Percentiles rank a stretch among this genome's conserved stretches.
phyloP scores from a whole-genome alignment of 331 rosid genomes.

The Rhamnella rubrinervis region DNA sequence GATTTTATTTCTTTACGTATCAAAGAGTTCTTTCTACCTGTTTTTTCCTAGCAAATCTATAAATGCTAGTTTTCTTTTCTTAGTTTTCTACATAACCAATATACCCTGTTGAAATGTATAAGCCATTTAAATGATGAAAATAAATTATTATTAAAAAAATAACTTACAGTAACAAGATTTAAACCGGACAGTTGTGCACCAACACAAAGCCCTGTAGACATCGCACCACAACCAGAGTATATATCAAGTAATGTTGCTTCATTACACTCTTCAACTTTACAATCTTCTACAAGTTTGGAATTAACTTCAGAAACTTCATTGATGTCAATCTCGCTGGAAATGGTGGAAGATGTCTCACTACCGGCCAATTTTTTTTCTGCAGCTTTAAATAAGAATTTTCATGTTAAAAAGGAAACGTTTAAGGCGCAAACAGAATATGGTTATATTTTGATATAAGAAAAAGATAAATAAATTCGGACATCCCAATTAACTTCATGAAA shows the following conservation, averaged over 20 bases:
- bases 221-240: conserved; percentile 83
- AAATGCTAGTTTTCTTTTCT: too few species aligned
- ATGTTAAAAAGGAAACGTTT: neutral
- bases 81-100: too few species aligned
- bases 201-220: conserved; percentile 81
- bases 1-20: too few species aligned
- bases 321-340: conserved; percentile 48
- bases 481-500: neutral
- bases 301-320: conserved; percentile 33
- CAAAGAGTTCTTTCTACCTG: too few species aligned
- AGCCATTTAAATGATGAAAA: too few species aligned
- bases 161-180: conserved; percentile 68
- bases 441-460: neutral
- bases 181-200: conserved; percentile 55
- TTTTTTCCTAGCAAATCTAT: too few species aligned
- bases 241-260: conserved; percentile 56
- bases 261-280: conserved; percentile 17
- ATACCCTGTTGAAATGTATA: too few species aligned
- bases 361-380: conserved; percentile 35
- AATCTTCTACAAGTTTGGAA: conserved; percentile 18
- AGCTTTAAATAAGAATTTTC: neutral
- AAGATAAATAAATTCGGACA: neutral
- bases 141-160: too few species aligned
- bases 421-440: too few species aligned
- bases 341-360: conserved; percentile 62